Conservation (phyloP, 2,329 filamentous ascomycete species). For the Coleophoma crateriformis region DNA sequence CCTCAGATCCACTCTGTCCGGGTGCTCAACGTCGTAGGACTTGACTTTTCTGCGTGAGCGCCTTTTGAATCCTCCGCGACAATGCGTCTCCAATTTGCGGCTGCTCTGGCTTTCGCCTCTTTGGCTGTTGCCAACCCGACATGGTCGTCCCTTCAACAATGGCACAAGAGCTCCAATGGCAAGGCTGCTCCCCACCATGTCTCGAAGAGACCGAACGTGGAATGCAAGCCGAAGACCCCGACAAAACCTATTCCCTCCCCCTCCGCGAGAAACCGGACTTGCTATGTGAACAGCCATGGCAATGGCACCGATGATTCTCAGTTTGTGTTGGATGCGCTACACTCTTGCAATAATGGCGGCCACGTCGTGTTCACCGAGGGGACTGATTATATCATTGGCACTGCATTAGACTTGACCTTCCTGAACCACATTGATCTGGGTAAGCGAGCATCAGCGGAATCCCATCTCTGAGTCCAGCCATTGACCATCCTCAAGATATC, state of each 20-base stretch:
- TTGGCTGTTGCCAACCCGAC: constrained; percentile 16
- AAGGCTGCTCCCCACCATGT: constrained; percentile 10
- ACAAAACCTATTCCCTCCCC: constrained; percentile 9
- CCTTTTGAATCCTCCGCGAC: constrained; percentile 1
- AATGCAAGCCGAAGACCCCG: constrained; percentile 16
- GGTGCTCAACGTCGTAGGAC: neutral
- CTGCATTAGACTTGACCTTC: constrained; percentile 60
- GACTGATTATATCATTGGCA: constrained; percentile 55
- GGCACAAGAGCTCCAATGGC: constrained; percentile 5
- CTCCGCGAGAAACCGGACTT: constrained; percentile 14
- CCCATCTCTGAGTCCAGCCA: neutral
- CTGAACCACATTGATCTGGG: constrained; percentile 57
- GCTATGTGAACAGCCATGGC: constrained; percentile 21
- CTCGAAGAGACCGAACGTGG: constrained; percentile 17
- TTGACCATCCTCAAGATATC: constrained; percentile 36
- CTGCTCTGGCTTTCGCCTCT: constrained; percentile 14
- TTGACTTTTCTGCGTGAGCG: neutral
- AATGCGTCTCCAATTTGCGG: constrained; percentile 19
- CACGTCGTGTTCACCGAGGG: constrained; percentile 49
- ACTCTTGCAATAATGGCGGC: constrained; percentile 56
- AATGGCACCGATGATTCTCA: constrained; percentile 26
- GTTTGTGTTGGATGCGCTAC: constrained; percentile 47
- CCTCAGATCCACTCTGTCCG: constrained; percentile 4
- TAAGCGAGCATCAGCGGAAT: constrained; percentile 16
- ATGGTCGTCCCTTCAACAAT: constrained; percentile 11